Percentiles rank a stretch among this genome's conserved stretches.
Conservation (phyloP, 129 eudicot species). For the Tanacetum coccineum region DNA sequence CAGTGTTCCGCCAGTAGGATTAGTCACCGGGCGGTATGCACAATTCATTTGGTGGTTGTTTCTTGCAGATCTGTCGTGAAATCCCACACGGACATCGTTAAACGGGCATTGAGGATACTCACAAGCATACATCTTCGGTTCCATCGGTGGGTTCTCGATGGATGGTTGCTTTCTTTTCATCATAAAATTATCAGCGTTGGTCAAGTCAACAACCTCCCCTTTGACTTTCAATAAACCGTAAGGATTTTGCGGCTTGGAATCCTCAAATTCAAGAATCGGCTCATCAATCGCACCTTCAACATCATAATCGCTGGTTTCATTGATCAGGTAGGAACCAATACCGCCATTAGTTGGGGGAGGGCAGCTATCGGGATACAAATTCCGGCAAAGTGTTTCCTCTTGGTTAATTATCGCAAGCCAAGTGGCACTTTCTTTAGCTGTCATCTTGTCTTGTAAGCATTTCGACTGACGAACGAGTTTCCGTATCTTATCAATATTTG, state of each 20-base stretch:
- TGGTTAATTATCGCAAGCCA: conserved; percentile 33
- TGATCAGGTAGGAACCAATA: conserved; percentile 9
- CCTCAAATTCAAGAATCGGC: conserved; percentile 13
- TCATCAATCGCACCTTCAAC: conserved; percentile 29
- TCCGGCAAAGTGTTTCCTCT: conserved; percentile 31
- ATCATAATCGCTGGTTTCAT: conserved; percentile 26
- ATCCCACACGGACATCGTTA: conserved; percentile 24
- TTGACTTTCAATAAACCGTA: conserved; percentile 23
- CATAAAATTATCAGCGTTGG: conserved; percentile 9
- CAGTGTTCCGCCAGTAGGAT: conserved; percentile 18
- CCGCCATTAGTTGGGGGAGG: conserved; percentile 1
- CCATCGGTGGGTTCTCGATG: background rate
- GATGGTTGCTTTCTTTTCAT: conserved; percentile 30
- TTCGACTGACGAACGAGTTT: conserved; percentile 36
- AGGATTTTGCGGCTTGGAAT: conserved; percentile 23
- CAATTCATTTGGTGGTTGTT: conserved; percentile 36
- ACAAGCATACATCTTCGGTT: conserved; percentile 4
- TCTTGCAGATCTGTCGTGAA: conserved; percentile 30
- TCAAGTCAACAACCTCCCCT: conserved; percentile 33
- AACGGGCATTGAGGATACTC: conserved; percentile 26
- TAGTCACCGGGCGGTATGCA: conserved; percentile 19
- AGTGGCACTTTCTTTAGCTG: conserved; percentile 39
- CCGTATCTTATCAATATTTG: conserved; percentile 31
- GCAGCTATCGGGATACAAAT: conserved; percentile 16
- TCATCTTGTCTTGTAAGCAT: conserved; percentile 38